A percentile compares a stretch with the other conserved stretches of the same genome.
phyloP scores from a whole-genome alignment of 1,139 yeast genomes.

The Suhomyces taliae region DNA sequence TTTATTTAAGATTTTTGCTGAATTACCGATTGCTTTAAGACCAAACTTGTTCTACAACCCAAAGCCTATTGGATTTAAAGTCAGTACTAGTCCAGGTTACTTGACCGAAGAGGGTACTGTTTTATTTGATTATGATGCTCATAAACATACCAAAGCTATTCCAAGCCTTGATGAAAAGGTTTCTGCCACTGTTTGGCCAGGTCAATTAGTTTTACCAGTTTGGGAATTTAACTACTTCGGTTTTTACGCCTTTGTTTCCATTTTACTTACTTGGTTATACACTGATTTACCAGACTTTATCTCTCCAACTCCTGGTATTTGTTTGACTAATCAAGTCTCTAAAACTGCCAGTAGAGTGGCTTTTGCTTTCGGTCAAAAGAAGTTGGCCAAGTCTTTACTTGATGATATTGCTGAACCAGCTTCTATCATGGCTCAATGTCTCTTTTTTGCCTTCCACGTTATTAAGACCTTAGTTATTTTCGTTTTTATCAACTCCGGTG shows the following conservation, averaged over 20 bases:
- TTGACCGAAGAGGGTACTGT: slow-evolving; percentile 82
- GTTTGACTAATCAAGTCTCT: slow-evolving; percentile 68
- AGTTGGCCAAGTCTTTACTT: slow-evolving; percentile 45
- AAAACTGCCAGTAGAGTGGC: slow-evolving; percentile 36
- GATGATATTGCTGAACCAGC: slow-evolving; percentile 46
- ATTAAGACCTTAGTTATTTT: slow-evolving; percentile 61
- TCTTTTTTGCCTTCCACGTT: slow-evolving; percentile 71
- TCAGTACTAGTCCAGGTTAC: slow-evolving; percentile 79
- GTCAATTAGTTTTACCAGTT: slow-evolving; percentile 80
- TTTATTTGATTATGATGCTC: slow-evolving; percentile 63
- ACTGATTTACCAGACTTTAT: slow-evolving; percentile 87
- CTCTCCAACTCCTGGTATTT: slow-evolving; percentile 90
- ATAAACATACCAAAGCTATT: slow-evolving; percentile 39
- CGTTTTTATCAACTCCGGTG: slow-evolving; percentile 62
- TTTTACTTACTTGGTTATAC: slow-evolving; percentile 74
- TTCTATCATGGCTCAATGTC: slow-evolving; percentile 54
- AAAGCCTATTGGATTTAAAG: slow-evolving; percentile 63
- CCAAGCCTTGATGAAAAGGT: slow-evolving; percentile 48
- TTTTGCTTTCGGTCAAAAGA: slow-evolving; percentile 30
- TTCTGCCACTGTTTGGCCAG: slow-evolving; percentile 75
- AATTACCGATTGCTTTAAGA: slow-evolving; percentile 72
- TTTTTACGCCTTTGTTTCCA: slow-evolving; percentile 43
- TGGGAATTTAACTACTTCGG: slow-evolving; percentile 64
- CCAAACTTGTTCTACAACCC: slow-evolving; percentile 74
- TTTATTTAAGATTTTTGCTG: slow-evolving; percentile 59